phyloP scores from a whole-genome alignment of 371 early-diverging fungal species.

The Mortierella sp. region DNA sequence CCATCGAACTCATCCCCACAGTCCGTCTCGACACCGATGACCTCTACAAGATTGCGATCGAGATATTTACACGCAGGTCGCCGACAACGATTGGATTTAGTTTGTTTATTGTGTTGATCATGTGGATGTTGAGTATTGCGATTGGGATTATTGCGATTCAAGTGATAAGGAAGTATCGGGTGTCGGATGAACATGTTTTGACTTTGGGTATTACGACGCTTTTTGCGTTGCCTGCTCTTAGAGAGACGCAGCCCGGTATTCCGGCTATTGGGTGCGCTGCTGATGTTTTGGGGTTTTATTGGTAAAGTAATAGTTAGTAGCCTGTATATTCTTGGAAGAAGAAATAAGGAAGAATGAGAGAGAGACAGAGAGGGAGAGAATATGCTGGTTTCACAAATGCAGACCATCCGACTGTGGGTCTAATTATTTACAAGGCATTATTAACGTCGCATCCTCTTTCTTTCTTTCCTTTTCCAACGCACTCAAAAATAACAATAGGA shows the following conservation, averaged over 20 bases:
- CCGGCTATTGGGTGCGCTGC: slow-evolving; percentile 63
- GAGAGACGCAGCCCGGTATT: slow-evolving; percentile 63
- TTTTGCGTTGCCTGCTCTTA: slow-evolving; percentile 42
- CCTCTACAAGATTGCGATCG: slow-evolving; percentile 48
- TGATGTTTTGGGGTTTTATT: slow-evolving; percentile 60
- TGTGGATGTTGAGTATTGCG: slow-evolving; percentile 62
- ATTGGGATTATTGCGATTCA: slow-evolving; percentile 56
- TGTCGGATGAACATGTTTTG: slow-evolving; percentile 54
- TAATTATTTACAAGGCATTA: too few relatives aligned
- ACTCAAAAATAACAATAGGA: slow-evolving; percentile 15
- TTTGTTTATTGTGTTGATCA: slow-evolving; percentile 58
- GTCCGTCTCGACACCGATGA: slow-evolving; percentile 29
- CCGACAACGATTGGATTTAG: slow-evolving; percentile 56
- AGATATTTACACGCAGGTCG: slow-evolving; percentile 36
- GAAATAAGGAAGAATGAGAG: too few relatives aligned
- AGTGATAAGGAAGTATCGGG: slow-evolving; percentile 34
- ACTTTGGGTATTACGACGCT: slow-evolving; percentile 58
- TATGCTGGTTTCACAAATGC: not conserved
- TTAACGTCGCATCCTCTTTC: not conserved
- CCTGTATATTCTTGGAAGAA: too few relatives aligned
- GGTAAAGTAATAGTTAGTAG: slow-evolving; percentile 18
- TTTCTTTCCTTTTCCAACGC: not conserved
- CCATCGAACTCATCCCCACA: slow-evolving; percentile 48
- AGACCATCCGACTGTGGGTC: too few relatives aligned
- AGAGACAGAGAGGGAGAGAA: too few relatives aligned